Evolutionary conservation across 148 eudicot genomes (phyloP), one percentile per base, ranked within the genome.

Genomic region (Euryodendron excelsum): DNA sequence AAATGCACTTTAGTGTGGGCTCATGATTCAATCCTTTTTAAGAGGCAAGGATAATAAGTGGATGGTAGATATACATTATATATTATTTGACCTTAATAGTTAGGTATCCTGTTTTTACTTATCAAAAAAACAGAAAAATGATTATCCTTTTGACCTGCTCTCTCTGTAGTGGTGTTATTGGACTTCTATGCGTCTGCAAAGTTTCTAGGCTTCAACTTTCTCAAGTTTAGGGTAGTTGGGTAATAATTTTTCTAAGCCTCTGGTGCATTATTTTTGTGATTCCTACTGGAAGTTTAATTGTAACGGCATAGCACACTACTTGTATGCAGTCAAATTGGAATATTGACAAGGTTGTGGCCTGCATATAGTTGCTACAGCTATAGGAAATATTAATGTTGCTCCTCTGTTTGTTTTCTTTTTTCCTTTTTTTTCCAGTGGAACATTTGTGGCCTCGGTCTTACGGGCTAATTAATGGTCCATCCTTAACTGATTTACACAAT

Each of bases 371-470:
- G 50, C 52, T 56, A 30, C 45, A 37, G 33, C 50, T 58, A 33
- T 74, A n/a, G 14, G n/a, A 58, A 74, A 15, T 48, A 50, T 31
- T 77, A 30, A 47, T 37, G 58, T 39, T n/a, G 41, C 36, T 53
- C 60, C 1, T n/a, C n/a, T n/a, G 1, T 63, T 2, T 30, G 1
- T 8, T 14, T 63, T 12, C 10, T 12, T 48, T 44, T 69, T 70
- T 28, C 12, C 0, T 18, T 34, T 18, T 17, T 56, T 73, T 60
- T 72, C 39, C 80, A 89, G 91, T 89, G 78, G 91, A 89, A 68
- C 91, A 89, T 81, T 80, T 89, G 12, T 89, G 91, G 91, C 91
- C 91, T 68, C 86, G 85, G 41, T 89, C 88, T 5, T 89, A 81
- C 62, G 91, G 91, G 73, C 59, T 87, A 69, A 81, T 60, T 30